Evolutionary conservation across 176 grass and related monocot species (phyloP), one percentile per base, ranked within the genome.

Genomic region (Dendrocalamus sinicus): DNA sequence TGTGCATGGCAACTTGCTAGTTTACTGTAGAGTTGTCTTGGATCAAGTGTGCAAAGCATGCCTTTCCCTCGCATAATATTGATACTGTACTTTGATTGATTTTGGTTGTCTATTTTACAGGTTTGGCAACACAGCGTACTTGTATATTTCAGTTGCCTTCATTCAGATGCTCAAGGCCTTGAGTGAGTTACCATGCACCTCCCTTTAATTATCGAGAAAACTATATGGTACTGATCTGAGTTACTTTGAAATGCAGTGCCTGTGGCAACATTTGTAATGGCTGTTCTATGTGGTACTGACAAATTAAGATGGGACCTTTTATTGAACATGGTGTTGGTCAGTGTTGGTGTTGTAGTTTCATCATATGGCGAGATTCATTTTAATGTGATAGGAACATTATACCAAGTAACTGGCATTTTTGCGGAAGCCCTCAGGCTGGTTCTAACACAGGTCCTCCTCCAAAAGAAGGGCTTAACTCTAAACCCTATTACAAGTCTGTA

Each of bases 101-200:
- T 76, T 86, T 84, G 65, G 22, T 85, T 88, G 71, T 72, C 32
- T 88, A 26, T 76, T 51, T 76, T 72, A 61, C 79, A 99, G 96
- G 96, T 99, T 99, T 88, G 96, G 96, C 30, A 99, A 99, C 84
- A 99, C 93, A 30, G 96, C 96, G n/a, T 99, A 96, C 86, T 90
- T 99, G 60, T 90, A 96, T 82, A 99, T 99, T 83, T 99, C 96
- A 57, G 96, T 99, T 16, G 93, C 96, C 26, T 99, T 99, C 75
- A 99, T 99, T 88, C 93, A 99, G 87, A 99, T 99, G 96, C 94
- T 99, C 63, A 99, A 99, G 92, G 93, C 96, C 72, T 96, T 99
- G 83, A 99, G 96, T 99, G 80, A 95, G 96, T 93, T 81, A 45
- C 59, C 23, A 6, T 85, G 10, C 41, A 65, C 19, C 80, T 80